phyloP scores from a whole-genome alignment of 441 rosid genomes.

The Gossypium gossypioides region DNA sequence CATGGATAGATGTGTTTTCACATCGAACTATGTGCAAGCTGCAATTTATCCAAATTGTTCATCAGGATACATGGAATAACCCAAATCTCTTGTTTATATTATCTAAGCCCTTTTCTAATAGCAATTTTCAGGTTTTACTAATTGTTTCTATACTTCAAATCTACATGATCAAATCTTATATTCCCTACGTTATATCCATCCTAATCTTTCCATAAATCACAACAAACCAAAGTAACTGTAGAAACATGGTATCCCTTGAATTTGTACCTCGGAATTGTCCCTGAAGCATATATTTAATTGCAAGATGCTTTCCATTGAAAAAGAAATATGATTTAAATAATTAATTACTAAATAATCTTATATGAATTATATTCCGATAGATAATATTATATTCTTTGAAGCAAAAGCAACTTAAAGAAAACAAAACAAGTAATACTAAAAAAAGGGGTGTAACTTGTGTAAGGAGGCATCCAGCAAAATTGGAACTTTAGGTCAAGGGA shows the following conservation, averaged over 20 bases:
- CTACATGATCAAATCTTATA: not conserved
- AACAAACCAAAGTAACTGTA: not conserved
- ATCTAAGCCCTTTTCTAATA: not conserved
- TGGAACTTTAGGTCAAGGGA: not conserved
- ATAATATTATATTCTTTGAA: not conserved
- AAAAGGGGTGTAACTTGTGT: not conserved
- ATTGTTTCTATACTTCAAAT: not conserved
- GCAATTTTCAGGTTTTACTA: not conserved
- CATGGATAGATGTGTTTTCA: conserved; percentile 44
- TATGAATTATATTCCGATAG: not conserved
- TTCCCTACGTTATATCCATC: not conserved
- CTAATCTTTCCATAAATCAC: not conserved
- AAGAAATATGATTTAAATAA: not conserved
- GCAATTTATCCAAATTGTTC: conserved; percentile 21
- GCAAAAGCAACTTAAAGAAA: not conserved
- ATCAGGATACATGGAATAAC: not conserved
- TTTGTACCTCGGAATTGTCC: not conserved
- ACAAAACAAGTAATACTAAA: not conserved
- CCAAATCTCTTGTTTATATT: not conserved
- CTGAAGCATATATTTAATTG: not conserved
- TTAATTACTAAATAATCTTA: not conserved
- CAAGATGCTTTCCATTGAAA: not conserved
- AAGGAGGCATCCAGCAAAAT: not conserved
- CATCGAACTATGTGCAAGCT: conserved; percentile 76
- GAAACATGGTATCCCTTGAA: not conserved